phyloP scores from a whole-genome alignment of 2,329 filamentous ascomycete species.

The Colletotrichum sp. region DNA sequence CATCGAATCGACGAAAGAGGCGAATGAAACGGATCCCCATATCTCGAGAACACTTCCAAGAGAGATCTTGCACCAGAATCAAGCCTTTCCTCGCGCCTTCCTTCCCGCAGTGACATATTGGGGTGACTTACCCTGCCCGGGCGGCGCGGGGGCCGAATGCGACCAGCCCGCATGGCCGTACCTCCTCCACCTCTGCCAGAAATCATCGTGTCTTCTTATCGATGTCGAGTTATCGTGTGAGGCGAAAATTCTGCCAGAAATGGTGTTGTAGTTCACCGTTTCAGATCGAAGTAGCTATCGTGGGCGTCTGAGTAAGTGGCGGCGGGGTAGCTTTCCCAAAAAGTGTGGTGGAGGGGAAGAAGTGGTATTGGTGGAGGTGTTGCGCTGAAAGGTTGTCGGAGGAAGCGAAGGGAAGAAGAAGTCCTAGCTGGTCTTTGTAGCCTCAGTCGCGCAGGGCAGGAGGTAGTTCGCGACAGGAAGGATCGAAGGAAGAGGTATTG shows the following conservation, averaged over 20 bases:
- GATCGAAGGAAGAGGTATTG: background rate
- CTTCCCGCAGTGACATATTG: background rate
- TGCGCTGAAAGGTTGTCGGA: background rate
- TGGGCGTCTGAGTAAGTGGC: constrained; percentile 5
- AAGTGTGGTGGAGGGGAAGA: background rate
- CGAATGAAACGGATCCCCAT: background rate
- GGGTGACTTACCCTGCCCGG: constrained; percentile 42
- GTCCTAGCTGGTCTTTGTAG: background rate
- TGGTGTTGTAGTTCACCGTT: background rate
- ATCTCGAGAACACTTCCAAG: background rate
- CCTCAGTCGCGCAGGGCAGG: background rate
- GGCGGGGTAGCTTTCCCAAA: constrained; percentile 17
- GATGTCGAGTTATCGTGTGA: background rate
- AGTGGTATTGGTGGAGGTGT: background rate
- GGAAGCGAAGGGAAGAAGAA: background rate
- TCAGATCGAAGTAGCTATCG: constrained; percentile 16
- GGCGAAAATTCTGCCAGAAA: background rate
- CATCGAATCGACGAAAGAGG: background rate
- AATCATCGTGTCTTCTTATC: constrained; percentile 41
- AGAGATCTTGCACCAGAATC: background rate
- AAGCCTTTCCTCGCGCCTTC: background rate
- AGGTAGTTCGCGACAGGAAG: background rate
- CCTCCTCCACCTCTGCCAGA: constrained; percentile 49
- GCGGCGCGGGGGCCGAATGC: constrained; percentile 48
- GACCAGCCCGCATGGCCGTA: constrained; percentile 37